phyloP scores from a whole-genome alignment of 2,329 filamentous ascomycete genomes.

The Lachnellula arida region DNA sequence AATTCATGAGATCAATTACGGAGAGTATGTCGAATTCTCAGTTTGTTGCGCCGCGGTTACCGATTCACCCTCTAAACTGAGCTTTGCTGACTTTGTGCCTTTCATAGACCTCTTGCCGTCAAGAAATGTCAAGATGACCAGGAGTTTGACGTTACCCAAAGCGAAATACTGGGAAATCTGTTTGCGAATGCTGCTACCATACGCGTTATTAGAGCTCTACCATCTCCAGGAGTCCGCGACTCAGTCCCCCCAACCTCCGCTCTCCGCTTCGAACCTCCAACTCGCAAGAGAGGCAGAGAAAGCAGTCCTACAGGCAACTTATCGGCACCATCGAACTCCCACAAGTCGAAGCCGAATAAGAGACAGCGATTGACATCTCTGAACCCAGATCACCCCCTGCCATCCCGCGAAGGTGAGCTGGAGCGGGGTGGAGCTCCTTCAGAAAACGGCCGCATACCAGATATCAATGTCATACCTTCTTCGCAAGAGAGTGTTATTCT shows the following conservation, averaged over 20 bases:
- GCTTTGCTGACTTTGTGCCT: conserved; percentile 8
- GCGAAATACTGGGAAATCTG: conserved; percentile 25
- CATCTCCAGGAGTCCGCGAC: conserved; percentile 24
- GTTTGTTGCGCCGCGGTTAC: conserved; percentile 1
- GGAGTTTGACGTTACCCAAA: conserved; percentile 29
- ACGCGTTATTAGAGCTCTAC: conserved; percentile 27
- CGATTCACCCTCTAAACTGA: neutral
- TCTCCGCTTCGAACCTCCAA: conserved; percentile 25
- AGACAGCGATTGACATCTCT: conserved; percentile 23
- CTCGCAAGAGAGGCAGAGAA: conserved; percentile 24
- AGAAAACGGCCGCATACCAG: conserved; percentile 5
- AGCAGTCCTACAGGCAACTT: conserved; percentile 10
- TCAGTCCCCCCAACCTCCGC: conserved; percentile 31
- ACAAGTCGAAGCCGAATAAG: conserved; percentile 21
- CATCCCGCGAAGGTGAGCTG: conserved; percentile 25
- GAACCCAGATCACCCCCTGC: conserved; percentile 29
- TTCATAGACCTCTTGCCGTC: conserved; percentile 25
- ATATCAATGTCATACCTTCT: conserved; percentile 20
- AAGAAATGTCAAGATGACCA: conserved; percentile 32
- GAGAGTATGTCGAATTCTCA: conserved; percentile 21
- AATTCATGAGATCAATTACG: conserved; percentile 30
- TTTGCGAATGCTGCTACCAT: conserved; percentile 25
- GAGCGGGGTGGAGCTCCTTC: neutral
- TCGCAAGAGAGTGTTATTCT: conserved; percentile 23
- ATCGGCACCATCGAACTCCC: conserved; percentile 6